phyloP scores from a whole-genome alignment of 306 rosid species.

The Rubus idaeus region DNA sequence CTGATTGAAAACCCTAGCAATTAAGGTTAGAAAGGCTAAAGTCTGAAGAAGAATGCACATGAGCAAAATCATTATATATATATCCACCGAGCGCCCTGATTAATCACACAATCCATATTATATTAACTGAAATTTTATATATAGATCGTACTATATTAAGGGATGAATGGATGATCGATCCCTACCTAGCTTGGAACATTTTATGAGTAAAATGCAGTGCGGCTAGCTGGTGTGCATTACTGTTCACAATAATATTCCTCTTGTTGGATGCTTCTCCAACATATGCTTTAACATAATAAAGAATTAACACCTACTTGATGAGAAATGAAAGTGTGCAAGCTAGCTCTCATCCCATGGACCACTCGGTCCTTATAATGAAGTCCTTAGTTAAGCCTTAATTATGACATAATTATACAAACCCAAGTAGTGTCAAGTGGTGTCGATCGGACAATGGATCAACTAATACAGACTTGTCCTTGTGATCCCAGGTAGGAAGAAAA shows the following conservation, averaged over 20 bases:
- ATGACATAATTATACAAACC: background rate
- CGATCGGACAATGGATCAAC: background rate
- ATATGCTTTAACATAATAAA: conserved; percentile 14
- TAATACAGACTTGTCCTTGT: conserved; percentile 23
- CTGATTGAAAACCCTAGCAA: conserved; percentile 35
- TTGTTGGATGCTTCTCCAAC: conserved; percentile 67
- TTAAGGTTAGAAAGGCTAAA: conserved; percentile 23
- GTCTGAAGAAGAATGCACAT: conserved; percentile 28
- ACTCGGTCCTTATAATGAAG: background rate
- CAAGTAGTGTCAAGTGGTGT: conserved; percentile 6
- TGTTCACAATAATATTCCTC: conserved; percentile 26
- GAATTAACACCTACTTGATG: background rate
- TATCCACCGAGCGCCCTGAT: conserved; percentile 28
- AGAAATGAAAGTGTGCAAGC: background rate
- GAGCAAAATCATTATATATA: conserved; percentile 48
- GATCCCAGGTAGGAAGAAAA: conserved; percentile 30
- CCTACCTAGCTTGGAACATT: background rate
- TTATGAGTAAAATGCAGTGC: background rate
- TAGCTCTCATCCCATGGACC: conserved; percentile 8
- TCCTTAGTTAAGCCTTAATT: background rate
- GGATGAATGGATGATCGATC: background rate
- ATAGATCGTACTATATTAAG: conserved; percentile 9
- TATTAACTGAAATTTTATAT: conserved; percentile 1
- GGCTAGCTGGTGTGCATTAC: background rate
- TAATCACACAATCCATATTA: conserved; percentile 5